Conservation (phyloP, 208 protist genomes). For the Crithidia sp. region DNA sequence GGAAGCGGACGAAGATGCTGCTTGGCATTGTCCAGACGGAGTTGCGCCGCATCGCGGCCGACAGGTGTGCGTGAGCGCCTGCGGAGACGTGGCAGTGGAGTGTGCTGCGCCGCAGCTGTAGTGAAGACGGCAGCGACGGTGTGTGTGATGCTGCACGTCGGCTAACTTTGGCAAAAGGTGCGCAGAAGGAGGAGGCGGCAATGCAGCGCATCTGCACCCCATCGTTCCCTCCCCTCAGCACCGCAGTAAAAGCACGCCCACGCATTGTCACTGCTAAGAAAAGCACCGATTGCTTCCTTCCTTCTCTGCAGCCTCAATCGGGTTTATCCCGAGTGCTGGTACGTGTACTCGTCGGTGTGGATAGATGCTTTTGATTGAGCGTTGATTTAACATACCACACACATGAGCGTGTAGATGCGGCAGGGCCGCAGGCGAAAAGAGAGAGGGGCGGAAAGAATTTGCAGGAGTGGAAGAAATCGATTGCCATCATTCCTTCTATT, state of each 20-base stretch:
- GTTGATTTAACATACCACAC: too few relatives aligned
- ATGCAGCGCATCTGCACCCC: not conserved
- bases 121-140: not conserved
- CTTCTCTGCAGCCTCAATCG: too few relatives aligned
- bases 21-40: conserved; percentile 8
- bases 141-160: not conserved
- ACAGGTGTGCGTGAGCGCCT: not conserved
- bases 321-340: too few relatives aligned
- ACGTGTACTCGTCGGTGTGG: too few relatives aligned
- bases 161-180: not conserved
- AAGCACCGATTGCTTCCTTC: too few relatives aligned
- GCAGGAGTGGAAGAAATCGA: too few relatives aligned
- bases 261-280: not conserved
- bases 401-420: too few relatives aligned
- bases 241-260: not conserved
- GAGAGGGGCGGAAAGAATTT: too few relatives aligned
- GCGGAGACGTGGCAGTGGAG: not conserved
- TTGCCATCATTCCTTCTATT: too few relatives aligned
- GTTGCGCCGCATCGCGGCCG: not conserved
- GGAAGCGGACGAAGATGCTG: conserved; percentile 79
- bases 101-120: not conserved
- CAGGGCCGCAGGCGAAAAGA: too few relatives aligned
- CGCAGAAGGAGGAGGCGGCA: not conserved
- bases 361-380: too few relatives aligned
- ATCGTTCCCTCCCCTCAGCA: not conserved